Base-by-base conservation (phyloP, 208 protist species). In the Herpetomonas tarakana region DNA sequence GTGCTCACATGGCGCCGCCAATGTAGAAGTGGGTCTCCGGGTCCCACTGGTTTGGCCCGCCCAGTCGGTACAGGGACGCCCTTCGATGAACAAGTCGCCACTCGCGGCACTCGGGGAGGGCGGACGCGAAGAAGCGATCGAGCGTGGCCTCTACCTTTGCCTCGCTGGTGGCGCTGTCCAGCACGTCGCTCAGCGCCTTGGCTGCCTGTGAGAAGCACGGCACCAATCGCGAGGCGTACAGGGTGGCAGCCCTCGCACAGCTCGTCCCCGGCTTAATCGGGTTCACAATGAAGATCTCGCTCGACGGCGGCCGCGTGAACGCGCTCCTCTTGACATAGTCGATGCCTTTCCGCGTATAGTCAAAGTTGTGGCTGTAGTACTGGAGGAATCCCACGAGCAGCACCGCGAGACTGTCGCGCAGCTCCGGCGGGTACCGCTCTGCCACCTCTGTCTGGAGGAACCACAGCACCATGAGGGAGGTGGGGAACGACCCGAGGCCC, bases 401-500 rank as follows among this genome's bases (percentile, higher is more conserved):
- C 0, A 77, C 69, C 0, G 67, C 78, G 21, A 91, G 59, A 62
- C 72, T 92, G 47, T 47, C 29, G 21, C 65, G 58, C 19, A 83
- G 68, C 52, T 84, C 79, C 1, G 19, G 25, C 0, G 76, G 59
- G 50, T 71, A 89, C 14, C 58, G 59, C 18, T 46, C 11, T 22
- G 45, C 59, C 16, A 86, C 85, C 19, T 83, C 75, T 18, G 60
- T 52, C 60, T 77, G 71, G 27, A 95, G 41, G 58, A 80, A 95
- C 66, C 76, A 95, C 35, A 95, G 64, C 16, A 92, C 89, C 66
- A 95, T 77, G 2, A 95, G 50, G 2, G 89, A 61, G 12, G 78
- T 86, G 14, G 86, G 86, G 57, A 95, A 95, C 14, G 89, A 95
- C 14, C 89, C 89, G 21, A 95, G 78, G 35, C 89, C 89, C 14